phyloP scores from a whole-genome alignment of 345 rosid genomes.

The Syzygium aromaticum region DNA sequence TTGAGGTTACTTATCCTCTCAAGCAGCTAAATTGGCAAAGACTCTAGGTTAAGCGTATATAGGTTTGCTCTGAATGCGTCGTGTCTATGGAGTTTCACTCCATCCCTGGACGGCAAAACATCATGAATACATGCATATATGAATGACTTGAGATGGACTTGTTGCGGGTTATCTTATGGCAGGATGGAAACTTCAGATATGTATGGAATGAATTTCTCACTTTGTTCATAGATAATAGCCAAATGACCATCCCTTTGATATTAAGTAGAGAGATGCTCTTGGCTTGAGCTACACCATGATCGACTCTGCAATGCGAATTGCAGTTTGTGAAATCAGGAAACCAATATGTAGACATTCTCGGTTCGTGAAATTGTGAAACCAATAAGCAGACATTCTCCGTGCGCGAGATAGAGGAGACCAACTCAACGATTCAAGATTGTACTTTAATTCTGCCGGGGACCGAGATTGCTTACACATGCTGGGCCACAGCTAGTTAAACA shows the following conservation, averaged over 20 bases:
- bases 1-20: background rate
- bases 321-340: too few relatives aligned
- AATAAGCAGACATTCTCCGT: background rate
- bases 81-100: background rate
- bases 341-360: too few relatives aligned
- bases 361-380: background rate
- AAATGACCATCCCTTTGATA: background rate
- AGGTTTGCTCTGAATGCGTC: background rate
- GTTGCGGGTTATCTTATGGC: background rate
- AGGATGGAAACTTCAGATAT: background rate
- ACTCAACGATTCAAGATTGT: background rate
- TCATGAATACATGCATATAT: background rate
- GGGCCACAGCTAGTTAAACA: background rate
- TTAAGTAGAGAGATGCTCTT: background rate
- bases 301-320: background rate
- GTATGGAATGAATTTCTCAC: background rate
- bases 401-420: background rate
- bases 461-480: background rate
- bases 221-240: background rate
- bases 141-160: background rate
- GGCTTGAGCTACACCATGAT: background rate
- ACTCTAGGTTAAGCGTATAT: background rate
- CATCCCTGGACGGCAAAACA: background rate
- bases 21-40: background rate
- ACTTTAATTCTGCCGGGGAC: background rate